A percentile compares a stretch with the other conserved stretches of the same genome.
Evolutionary conservation across 257 asterid species (phyloP).

Genomic region (Petunia axillaris): DNA sequence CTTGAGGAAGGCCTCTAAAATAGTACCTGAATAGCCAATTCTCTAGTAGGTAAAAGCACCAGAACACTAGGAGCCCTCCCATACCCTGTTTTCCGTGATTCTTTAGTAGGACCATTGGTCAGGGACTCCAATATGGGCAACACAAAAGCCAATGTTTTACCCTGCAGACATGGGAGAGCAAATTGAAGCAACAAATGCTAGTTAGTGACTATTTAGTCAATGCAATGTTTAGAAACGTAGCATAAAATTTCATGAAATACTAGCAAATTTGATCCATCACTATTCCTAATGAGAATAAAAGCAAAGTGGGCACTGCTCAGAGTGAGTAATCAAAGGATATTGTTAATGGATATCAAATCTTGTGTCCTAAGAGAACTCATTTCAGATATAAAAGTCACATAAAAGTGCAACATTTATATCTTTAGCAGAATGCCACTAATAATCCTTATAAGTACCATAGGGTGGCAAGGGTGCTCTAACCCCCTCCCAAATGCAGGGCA

Average conservation of each 20-base stretch:
- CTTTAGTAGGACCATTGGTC: conserved; percentile 69
- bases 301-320: neutral
- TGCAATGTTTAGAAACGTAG: neutral
- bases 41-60: conserved; percentile 93
- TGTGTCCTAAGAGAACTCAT: conserved; percentile 7
- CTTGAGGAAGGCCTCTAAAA: neutral
- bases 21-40: conserved; percentile 86
- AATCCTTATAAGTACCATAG: neutral
- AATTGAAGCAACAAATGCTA: neutral
- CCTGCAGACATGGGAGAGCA: conserved; percentile 43
- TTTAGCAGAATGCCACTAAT: neutral
- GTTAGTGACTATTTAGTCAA: neutral
- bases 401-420: neutral
- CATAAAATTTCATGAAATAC: neutral
- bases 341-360: neutral
- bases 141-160: conserved; percentile 94
- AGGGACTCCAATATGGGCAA: conserved; percentile 87
- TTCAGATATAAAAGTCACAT: conserved; percentile 7
- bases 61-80: conserved; percentile 90
- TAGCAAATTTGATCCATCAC: neutral
- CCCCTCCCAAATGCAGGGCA: neutral
- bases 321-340: neutral
- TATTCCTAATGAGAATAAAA: neutral
- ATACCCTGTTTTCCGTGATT: conserved; percentile 65
- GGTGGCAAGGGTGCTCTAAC: neutral